Percentiles rank a stretch among this genome's conserved stretches.
These are phyloP conservation scores for Diaporthe vexans DNA, from an alignment of 2,329 filamentous ascomycete genomes.

Conservation along the genomic window DNA sequence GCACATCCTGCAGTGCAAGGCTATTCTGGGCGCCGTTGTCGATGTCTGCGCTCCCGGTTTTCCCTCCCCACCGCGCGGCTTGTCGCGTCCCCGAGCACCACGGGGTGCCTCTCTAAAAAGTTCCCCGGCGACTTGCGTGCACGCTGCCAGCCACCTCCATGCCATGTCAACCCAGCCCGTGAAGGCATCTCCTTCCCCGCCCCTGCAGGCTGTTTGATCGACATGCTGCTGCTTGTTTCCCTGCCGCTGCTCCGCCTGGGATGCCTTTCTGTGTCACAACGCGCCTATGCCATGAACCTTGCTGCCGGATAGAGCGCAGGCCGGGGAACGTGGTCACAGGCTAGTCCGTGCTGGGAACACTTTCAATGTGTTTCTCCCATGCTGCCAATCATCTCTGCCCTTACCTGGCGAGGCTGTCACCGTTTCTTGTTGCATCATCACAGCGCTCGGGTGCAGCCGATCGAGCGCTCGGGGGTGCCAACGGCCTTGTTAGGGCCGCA, in stretches of 20 bases:
- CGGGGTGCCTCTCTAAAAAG: background rate
- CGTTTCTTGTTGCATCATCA: conserved; percentile 27
- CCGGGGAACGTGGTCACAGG: conserved; percentile 22
- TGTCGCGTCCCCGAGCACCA: conserved; percentile 12
- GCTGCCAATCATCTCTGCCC: conserved; percentile 10
- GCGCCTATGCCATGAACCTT: conserved; percentile 21
- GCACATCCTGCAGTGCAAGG: background rate
- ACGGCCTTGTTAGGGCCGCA: conserved; percentile 9
- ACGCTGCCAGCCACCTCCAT: background rate
- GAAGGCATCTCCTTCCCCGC: background rate
- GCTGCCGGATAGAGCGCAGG: conserved; percentile 29
- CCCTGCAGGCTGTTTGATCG: conserved; percentile 27
- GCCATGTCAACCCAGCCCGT: background rate
- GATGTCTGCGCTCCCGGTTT: background rate
- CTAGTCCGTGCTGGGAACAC: conserved; percentile 15
- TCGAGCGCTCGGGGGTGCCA: conserved; percentile 24
- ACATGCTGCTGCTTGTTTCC: conserved; percentile 23
- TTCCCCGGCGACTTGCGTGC: background rate
- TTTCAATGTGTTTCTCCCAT: background rate
- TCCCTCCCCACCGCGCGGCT: background rate
- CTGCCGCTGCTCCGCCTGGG: conserved; percentile 13
- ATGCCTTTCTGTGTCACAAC: conserved; percentile 1
- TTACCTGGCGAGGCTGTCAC: conserved; percentile 9
- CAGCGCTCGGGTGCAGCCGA: conserved; percentile 30
- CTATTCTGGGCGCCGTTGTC: background rate